Base-by-base conservation (phyloP, 2,329 filamentous ascomycete species). In the Periconia macrospinosa region DNA sequence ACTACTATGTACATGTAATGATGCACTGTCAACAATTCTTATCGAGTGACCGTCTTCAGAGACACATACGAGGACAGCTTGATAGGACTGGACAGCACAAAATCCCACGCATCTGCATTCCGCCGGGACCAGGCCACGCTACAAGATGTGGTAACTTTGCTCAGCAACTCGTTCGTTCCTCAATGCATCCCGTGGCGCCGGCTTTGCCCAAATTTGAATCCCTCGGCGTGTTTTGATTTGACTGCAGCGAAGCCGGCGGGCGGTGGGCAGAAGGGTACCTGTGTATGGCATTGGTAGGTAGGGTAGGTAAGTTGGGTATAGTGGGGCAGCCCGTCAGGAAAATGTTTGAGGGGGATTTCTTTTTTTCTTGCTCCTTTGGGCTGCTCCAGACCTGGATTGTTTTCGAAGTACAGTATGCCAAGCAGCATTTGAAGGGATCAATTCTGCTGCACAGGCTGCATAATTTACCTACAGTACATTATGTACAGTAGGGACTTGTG, bases 21-120 rank as follows among this genome's bases (percentile, higher is more conserved):
- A 33, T 48, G 53, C 58, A 52, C 54, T 50, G 59, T 62, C 54
- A 55, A 65, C 62, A 54, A 44, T 57, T 60, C 58, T 58, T 61
- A 65, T 65, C 62, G 60, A 67, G 66, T 66, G 57, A 65, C 58
- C 52, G 57, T 33, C 44, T 30, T 45, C n/a, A 33, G 59, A 64
- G 57, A 45, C 55, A 47, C 47, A 49, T 52, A 51, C 53, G 23
- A 27, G 23, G 23, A 27, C 23, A 8, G 23, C 23, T 27, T 27
- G 23, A 37, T 37, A 37, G 33, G 33, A 37, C 33, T 6, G 11
- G 33, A 13, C 15, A 37, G 5, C 33, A 37, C 45, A 55, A 13
- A n/a, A 37, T 37, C 33, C 33, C 33, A 37, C 33, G 33, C 33
- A 37, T n/a, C 33, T 14, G 33, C 15, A 13, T 14, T 37, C 33